These are phyloP conservation scores for Dioscorea dumetorum DNA, from an alignment of 106 monocot species.

Conservation along the genomic window DNA sequence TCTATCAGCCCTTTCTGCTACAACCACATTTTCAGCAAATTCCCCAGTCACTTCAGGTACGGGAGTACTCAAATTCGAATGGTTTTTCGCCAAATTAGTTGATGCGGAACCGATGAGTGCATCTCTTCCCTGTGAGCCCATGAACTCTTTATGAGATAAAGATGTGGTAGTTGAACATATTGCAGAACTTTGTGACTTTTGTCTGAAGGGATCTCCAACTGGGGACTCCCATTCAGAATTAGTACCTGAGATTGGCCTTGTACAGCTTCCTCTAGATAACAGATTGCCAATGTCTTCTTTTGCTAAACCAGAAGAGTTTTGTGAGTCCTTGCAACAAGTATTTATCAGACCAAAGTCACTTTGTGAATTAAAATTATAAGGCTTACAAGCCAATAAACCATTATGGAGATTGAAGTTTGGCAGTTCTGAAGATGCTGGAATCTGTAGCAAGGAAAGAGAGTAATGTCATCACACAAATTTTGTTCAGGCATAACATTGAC, in stretches of 20 bases:
- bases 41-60: slow-evolving; percentile 10
- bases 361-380: slow-evolving; percentile 10
- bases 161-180: slow-evolving; percentile 41
- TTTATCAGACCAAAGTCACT: slow-evolving; percentile 14
- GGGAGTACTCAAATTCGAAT: slow-evolving; percentile 11
- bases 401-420: slow-evolving; percentile 12
- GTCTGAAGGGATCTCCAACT: slow-evolving; percentile 36
- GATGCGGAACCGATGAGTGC: slow-evolving; percentile 22
- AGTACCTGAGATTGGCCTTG: slow-evolving; percentile 53
- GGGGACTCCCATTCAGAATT: slow-evolving; percentile 50
- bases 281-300: slow-evolving; percentile 16
- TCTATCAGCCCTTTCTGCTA: slow-evolving; percentile 10
- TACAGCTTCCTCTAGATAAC: slow-evolving; percentile 31
- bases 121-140: slow-evolving; percentile 88
- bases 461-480: neutral
- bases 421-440: slow-evolving; percentile 8
- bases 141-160: slow-evolving; percentile 68
- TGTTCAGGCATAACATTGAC: too few species aligned
- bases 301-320: slow-evolving; percentile 10
- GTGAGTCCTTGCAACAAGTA: slow-evolving; percentile 11
- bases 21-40: slow-evolving; percentile 6
- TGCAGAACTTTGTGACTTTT: slow-evolving; percentile 45
- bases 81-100: slow-evolving; percentile 23
- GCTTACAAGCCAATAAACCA: slow-evolving; percentile 1
- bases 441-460: slow-evolving; percentile 3